Evolutionary conservation across 306 rosid species (phyloP), one percentile per base, ranked within the genome.

Genomic region (Vicia villosa): DNA sequence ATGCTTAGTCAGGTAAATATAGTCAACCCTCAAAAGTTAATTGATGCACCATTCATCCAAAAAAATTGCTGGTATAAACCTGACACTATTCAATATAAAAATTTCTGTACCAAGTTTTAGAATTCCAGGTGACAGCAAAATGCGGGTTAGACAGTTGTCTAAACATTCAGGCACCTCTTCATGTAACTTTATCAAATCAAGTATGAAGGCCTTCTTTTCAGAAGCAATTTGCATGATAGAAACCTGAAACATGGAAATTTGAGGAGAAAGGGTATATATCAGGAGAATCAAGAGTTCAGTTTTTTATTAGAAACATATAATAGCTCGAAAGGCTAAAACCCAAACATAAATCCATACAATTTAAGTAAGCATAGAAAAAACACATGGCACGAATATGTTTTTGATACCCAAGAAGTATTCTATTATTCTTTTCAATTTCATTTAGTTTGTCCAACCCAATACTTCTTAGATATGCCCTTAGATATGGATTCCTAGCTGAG

Each of bases 171-270:
- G 91, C 61, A 72, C 88, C 50, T 89, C 96, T 19, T 66, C 67
- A 13, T 62, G 87, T 85, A 95, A 77, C 86, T 84, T 91, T 72
- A 95, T 86, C 75, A 95, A 79, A 79, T 95, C 99, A 58, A 91
- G 74, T 80, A 95, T 74, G 74, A 91, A 89, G 68, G 70, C 92
- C 79, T 61, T 76, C 72, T 83, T 83, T 79, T 89, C 96, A 66
- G 96, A 85, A 60, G 96, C 95, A 78, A 95, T 83, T 86, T 95
- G 99, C 89, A 95, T 77, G 73, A 95, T 91, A 77, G 99, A 95
- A 77, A 95, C 99, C 97, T 95, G 92, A 80, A 83, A 80, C 65
- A 59, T 20, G 73, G 75, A 68, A 57, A 56, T 54, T 21, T 38
- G 19, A 52, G 43, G 61, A 69, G 64, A 45, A 58, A 63, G 50